These are phyloP conservation scores for Aspergillus candidus DNA, from an alignment of 2,329 filamentous ascomycete species.

Conservation along the genomic window DNA sequence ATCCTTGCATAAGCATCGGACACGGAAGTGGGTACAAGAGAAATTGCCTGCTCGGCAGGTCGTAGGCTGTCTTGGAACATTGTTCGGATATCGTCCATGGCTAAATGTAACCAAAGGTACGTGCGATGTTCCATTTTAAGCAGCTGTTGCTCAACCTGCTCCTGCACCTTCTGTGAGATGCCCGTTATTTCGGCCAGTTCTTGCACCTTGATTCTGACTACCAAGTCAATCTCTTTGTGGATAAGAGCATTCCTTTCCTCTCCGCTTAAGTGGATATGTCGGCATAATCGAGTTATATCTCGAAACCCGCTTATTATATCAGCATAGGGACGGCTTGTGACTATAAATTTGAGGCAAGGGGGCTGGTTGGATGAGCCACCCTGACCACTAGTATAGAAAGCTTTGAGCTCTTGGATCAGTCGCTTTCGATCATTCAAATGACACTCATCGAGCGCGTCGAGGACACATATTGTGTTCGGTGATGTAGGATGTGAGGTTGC, in stretches of 20 bases:
- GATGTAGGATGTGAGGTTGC: slow-evolving; percentile 1
- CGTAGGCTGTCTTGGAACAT: slow-evolving; percentile 7
- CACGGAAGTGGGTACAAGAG: slow-evolving; percentile 9
- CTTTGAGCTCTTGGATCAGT: slow-evolving; percentile 8
- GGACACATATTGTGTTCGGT: slow-evolving; percentile 9
- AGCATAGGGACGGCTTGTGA: slow-evolving; percentile 17
- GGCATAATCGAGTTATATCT: slow-evolving; percentile 1
- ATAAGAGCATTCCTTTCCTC: slow-evolving; percentile 13
- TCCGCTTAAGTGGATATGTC: slow-evolving; percentile 8
- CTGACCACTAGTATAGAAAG: neutral
- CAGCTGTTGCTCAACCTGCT: slow-evolving; percentile 10
- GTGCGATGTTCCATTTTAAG: slow-evolving; percentile 15
- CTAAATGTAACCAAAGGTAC: slow-evolving; percentile 18
- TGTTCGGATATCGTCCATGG: slow-evolving; percentile 9
- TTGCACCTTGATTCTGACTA: slow-evolving; percentile 8
- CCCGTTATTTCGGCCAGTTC: slow-evolving; percentile 4
- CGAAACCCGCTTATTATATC: slow-evolving; percentile 7
- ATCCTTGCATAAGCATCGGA: slow-evolving; percentile 13
- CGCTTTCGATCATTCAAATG: neutral
- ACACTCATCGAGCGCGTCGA: slow-evolving; percentile 18
- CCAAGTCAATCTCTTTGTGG: slow-evolving; percentile 8
- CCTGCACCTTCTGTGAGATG: neutral
- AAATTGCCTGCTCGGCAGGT: slow-evolving; percentile 7
- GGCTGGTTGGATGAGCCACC: neutral
- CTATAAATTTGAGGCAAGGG: slow-evolving; percentile 13